Conservation (phyloP, 192 early-diverging fungal genomes). For the Backusella morwellensis region DNA sequence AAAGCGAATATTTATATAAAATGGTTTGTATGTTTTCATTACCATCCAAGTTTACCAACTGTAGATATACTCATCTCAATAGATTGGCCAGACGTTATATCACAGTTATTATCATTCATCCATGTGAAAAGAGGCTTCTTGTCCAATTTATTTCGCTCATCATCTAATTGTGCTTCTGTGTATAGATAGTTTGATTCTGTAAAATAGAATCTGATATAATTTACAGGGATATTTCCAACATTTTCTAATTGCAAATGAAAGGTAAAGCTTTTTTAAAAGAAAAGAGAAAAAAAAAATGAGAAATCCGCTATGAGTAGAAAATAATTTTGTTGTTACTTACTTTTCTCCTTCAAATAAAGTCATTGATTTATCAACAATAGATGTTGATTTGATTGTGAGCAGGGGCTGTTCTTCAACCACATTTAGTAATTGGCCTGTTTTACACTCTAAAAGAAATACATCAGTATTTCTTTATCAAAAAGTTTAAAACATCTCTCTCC, state of each 20-base stretch:
- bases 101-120: constrained; percentile 30
- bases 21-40: background rate
- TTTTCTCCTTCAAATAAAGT: constrained; percentile 84
- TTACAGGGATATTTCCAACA: constrained; percentile 64
- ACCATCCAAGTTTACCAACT: constrained; percentile 63
- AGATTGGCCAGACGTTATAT: constrained; percentile 49
- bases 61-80: constrained; percentile 56
- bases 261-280: background rate
- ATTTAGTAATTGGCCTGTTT: background rate
- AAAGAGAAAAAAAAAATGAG: background rate
- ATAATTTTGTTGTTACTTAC: background rate
- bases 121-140: constrained; percentile 56
- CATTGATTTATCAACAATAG: constrained; percentile 55
- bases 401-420: constrained; percentile 68
- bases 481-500: background rate
- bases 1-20: background rate
- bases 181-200: constrained; percentile 44
- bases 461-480: background rate
- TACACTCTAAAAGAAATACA: background rate
- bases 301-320: background rate
- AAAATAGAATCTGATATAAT: constrained; percentile 61
- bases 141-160: constrained; percentile 77
- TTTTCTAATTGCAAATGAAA: constrained; percentile 56
- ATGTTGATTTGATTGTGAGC: constrained; percentile 61
- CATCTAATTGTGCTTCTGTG: constrained; percentile 42